These are phyloP conservation scores for Cercospora berteroae DNA, from an alignment of 2,329 filamentous ascomycete genomes.

Conservation along the genomic window DNA sequence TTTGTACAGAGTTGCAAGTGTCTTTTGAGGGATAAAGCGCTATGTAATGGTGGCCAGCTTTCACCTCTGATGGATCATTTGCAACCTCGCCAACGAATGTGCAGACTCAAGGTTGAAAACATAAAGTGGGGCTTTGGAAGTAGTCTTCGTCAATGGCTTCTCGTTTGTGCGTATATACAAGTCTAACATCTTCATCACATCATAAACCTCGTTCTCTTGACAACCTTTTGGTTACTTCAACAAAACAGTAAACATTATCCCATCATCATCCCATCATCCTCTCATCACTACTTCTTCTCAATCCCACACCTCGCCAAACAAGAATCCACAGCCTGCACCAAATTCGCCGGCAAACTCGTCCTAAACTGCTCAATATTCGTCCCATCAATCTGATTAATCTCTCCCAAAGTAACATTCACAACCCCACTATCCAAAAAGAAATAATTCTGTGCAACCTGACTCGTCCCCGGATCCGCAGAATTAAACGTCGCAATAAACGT, in stretches of 20 bases:
- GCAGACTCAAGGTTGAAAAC: too few species aligned
- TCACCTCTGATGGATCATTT: too few species aligned
- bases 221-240: neutral
- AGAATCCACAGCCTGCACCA: conserved; percentile 22
- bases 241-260: neutral
- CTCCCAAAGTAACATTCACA: conserved; percentile 18
- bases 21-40: neutral
- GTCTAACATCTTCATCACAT: neutral
- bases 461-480: conserved; percentile 46
- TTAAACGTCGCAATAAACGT: conserved; percentile 47
- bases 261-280: too few species aligned
- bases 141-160: too few species aligned
- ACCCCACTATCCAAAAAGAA: conserved; percentile 30
- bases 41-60: too few species aligned
- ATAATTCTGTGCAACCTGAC: conserved; percentile 46
- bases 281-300: neutral
- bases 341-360: conserved; percentile 15
- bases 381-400: conserved; percentile 16
- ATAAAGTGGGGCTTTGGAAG: too few species aligned
- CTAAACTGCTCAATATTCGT: conserved; percentile 22
- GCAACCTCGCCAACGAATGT: too few species aligned
- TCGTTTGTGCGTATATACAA: neutral
- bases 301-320: conserved; percentile 15
- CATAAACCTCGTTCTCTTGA: neutral
- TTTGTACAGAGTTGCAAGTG: neutral